A percentile compares a stretch with the other conserved stretches of the same genome.
Evolutionary conservation across 345 rosid genomes (phyloP).

Genomic region (Brassica napus): DNA sequence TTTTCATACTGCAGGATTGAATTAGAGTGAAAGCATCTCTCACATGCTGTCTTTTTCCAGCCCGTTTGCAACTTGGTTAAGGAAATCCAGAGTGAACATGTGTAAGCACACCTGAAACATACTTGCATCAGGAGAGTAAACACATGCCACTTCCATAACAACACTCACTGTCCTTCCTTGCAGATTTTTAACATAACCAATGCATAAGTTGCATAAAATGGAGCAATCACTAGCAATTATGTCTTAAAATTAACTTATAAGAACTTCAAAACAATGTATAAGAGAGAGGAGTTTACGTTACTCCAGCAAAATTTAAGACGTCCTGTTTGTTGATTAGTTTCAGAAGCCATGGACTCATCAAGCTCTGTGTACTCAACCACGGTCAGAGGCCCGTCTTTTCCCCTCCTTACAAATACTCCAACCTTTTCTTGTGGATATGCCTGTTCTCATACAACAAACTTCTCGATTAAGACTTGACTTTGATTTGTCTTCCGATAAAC

Average conservation of each 20-base stretch:
- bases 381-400: constrained; percentile 96
- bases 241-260: not conserved
- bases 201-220: constrained; percentile 1
- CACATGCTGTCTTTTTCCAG: constrained; percentile 97
- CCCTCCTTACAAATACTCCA: constrained; percentile 96
- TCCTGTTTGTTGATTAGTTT: constrained; percentile 86
- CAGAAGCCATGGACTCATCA: constrained; percentile 80
- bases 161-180: not conserved
- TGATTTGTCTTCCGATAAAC: constrained; percentile 1
- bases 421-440: constrained; percentile 98
- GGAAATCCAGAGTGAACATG: constrained; percentile 97
- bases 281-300: constrained; percentile 57
- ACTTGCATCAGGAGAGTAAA: constrained; percentile 9
- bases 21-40: constrained; percentile 31
- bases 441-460: constrained; percentile 44
- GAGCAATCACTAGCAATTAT: not conserved
- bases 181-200: not conserved
- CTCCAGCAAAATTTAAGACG: constrained; percentile 99
- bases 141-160: not conserved
- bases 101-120: constrained; percentile 85
- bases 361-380: constrained; percentile 97
- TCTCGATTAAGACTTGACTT: not conserved
- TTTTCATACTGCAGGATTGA: not conserved
- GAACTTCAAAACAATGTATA: not conserved
- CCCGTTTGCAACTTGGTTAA: constrained; percentile 91